A percentile compares a stretch with the other conserved stretches of the same genome.
Evolutionary conservation across 148 eudicot species (phyloP).

Genomic region (Vaccinium corymbosum): DNA sequence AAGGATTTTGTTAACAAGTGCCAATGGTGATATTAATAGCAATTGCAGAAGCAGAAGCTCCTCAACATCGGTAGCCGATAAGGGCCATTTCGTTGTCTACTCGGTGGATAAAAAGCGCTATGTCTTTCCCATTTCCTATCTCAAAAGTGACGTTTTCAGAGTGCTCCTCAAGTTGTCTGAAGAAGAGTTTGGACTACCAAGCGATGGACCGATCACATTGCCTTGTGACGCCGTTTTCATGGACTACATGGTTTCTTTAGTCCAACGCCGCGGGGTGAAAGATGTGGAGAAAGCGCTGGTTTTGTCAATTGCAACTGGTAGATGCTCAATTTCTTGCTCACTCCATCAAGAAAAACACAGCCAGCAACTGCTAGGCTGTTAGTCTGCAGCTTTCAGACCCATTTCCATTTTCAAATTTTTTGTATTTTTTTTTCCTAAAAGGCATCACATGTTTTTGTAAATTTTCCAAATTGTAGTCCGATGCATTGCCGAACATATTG

Average conservation of each 20-base stretch:
- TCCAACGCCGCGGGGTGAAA: constrained; percentile 6
- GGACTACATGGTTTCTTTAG: constrained; percentile 29
- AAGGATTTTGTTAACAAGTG: constrained; percentile 14
- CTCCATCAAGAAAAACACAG: background rate
- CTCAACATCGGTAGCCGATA: constrained; percentile 8
- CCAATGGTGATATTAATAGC: background rate
- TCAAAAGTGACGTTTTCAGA: constrained; percentile 24
- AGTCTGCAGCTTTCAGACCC: background rate
- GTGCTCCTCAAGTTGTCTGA: constrained; percentile 34
- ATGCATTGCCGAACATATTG: background rate
- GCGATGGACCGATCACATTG: constrained; percentile 35
- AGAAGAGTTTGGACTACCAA: constrained; percentile 42
- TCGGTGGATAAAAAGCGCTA: constrained; percentile 26
- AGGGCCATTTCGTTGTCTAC: constrained; percentile 33
- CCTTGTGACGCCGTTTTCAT: constrained; percentile 34
- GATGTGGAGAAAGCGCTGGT: constrained; percentile 24
- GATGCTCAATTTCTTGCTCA: background rate
- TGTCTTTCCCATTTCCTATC: constrained; percentile 24
- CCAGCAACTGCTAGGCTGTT: background rate
- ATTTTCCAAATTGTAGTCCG: background rate
- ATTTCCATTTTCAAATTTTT: background rate
- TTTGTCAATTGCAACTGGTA: constrained; percentile 10
- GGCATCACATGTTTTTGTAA: background rate
- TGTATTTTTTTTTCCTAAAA: background rate
- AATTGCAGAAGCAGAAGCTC: background rate